Base-by-base conservation (phyloP, 108 stramenopile genomes). In the Stephanodiscus triporus region DNA sequence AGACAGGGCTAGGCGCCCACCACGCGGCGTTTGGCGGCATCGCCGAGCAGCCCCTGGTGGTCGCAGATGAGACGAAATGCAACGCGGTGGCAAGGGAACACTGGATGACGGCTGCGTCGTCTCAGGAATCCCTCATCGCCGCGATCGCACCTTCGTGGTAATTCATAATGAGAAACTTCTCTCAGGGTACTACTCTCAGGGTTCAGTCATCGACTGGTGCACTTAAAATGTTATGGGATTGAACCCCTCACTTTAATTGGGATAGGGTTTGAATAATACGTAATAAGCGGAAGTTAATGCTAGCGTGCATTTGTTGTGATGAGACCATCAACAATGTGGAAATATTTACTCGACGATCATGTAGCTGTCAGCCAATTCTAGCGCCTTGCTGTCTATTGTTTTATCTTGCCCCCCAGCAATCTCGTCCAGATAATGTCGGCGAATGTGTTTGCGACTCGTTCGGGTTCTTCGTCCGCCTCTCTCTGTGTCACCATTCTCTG, bases 361-460 rank as follows among this genome's bases (percentile, higher is more conserved):
- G 60, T 61, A 61, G 1, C 9, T n/a, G 20, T 61, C 37, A 6
- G 60, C 60, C 60, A 61, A 61, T 19, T 61, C 19, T 17, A 38
- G 37, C 9, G 36, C 8, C 10, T 61, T 36, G 1, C 4, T n/a
- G 5, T 61, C 60, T 4, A 26, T 24, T 4, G 26, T 29, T n/a
- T 23, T 23, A 38, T 61, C 60, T 38, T 61, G 34, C 7, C 17
- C 36, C 0, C 60, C 60, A 0, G 60, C 36, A 23, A 38, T 43
- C 60, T 62, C 72, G 27, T 80, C 67, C 30, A 80, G 50, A 34
- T 80, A 80, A 42, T 73, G 66, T 16, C 42, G 66, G 26, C 72
- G 72, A 2, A 68, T 23, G 51, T 63, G 47, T 14, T 27, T 49
- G 23, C 60, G 77, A 9, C 80, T 57, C 14, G 56, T 66, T 38